phyloP scores from a whole-genome alignment of 768 basidiomycete genomes.

The Leccinum longicurvipes region DNA sequence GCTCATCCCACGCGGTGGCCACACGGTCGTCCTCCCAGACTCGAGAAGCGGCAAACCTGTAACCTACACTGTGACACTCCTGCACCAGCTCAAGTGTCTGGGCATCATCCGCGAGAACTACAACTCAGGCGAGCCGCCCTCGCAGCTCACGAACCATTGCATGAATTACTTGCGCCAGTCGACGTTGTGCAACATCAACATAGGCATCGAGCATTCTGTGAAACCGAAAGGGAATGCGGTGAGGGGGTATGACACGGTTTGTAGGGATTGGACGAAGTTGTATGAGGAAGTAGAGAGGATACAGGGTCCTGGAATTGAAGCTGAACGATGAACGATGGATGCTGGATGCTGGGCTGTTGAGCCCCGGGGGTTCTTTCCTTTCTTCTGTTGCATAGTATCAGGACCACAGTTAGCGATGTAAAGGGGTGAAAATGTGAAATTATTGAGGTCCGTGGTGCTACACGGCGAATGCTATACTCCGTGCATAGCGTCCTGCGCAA shows the following conservation, averaged over 20 bases:
- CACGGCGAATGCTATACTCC: background rate
- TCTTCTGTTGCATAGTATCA: background rate
- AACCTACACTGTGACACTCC: conserved; percentile 11
- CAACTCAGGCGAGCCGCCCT: background rate
- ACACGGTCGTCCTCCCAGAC: conserved; percentile 9
- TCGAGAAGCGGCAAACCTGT: conserved; percentile 8
- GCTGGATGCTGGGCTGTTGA: too few relatives aligned
- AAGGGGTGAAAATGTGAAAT: too few relatives aligned
- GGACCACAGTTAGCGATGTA: too few relatives aligned
- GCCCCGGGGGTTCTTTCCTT: too few relatives aligned
- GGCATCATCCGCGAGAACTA: conserved; percentile 10
- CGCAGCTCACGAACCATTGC: conserved; percentile 9
- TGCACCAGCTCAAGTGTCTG: conserved; percentile 13
- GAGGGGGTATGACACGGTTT: conserved; percentile 11
- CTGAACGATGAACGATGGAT: background rate
- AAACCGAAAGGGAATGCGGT: conserved; percentile 4
- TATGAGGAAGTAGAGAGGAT: conserved; percentile 12
- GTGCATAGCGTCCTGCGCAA: too few relatives aligned
- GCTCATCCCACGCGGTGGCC: conserved; percentile 8
- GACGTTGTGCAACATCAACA: conserved; percentile 12
- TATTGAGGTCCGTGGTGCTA: too few relatives aligned
- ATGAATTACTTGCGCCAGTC: conserved; percentile 12
- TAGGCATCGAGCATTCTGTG: conserved; percentile 10
- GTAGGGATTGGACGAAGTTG: conserved; percentile 14
- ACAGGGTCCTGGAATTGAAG: background rate